Percentiles rank a stretch among this genome's conserved stretches.
Evolutionary conservation across 106 monocot genomes (phyloP).

Genomic region (Hemerocallis citrina): DNA sequence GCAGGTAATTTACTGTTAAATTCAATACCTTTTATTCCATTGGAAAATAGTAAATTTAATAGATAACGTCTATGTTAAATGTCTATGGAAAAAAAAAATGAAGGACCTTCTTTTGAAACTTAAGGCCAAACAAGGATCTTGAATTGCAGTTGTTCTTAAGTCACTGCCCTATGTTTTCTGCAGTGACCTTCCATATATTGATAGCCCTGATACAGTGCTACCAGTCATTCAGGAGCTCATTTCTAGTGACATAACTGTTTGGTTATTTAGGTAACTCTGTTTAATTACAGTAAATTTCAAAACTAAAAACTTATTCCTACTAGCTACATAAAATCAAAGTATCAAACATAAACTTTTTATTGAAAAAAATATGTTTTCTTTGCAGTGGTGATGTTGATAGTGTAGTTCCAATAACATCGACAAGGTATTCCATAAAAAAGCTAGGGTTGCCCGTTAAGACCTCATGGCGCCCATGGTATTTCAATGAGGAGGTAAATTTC

Average conservation of each 20-base stretch:
- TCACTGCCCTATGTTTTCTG: background rate
- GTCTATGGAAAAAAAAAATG: no score
- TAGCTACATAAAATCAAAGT: no score
- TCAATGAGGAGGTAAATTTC: background rate
- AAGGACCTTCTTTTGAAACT: no score
- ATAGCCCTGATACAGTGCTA: slow-evolving; percentile 5
- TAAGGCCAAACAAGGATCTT: no score
- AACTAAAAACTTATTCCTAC: no score
- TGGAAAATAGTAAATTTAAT: background rate
- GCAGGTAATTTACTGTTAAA: slow-evolving; percentile 37
- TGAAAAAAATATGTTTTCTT: no score
- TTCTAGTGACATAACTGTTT: slow-evolving; percentile 12
- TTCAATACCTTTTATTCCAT: background rate
- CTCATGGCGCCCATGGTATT: slow-evolving; percentile 7
- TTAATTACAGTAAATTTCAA: no score
- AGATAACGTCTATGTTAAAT: no score
- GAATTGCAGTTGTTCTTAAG: no score
- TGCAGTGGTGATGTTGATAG: slow-evolving; percentile 10
- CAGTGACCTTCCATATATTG: slow-evolving; percentile 7
- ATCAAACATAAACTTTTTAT: no score
- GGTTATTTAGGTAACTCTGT: slow-evolving; percentile 25
- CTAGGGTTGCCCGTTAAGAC: slow-evolving; percentile 9
- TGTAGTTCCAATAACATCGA: slow-evolving; percentile 9
- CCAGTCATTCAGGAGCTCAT: slow-evolving; percentile 21
- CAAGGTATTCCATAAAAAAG: slow-evolving; percentile 16